Evolutionary conservation across 768 basidiomycete species (phyloP).

Genomic region (Coprinellus aureogranulatus): DNA sequence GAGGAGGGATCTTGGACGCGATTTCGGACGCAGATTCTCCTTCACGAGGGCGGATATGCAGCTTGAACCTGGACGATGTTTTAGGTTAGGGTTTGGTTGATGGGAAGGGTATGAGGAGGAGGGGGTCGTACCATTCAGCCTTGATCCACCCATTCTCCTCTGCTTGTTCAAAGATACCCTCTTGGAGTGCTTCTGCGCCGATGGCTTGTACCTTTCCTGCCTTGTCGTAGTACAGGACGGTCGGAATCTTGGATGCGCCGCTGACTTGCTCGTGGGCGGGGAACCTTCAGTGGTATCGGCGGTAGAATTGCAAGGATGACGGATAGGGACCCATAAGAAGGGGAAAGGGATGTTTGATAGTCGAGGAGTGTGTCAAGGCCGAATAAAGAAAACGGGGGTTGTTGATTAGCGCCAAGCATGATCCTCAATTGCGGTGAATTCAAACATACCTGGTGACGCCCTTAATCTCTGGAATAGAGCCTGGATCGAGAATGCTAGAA

Average conservation of each 20-base stretch:
- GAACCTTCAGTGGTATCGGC: slow-evolving; percentile 27
- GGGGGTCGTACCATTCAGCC: slow-evolving; percentile 42
- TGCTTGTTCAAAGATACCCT: slow-evolving; percentile 35
- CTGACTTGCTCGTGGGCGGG: slow-evolving; percentile 41
- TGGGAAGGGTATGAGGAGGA: neutral
- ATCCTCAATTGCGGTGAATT: too few relatives aligned
- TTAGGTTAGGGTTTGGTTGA: neutral
- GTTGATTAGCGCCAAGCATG: too few relatives aligned
- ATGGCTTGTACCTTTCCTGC: slow-evolving; percentile 34
- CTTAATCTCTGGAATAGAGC: slow-evolving; percentile 20
- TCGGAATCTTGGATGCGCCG: slow-evolving; percentile 46
- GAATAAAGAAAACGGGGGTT: too few relatives aligned
- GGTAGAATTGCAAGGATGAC: neutral
- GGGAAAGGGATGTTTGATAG: too few relatives aligned
- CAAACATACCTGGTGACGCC: slow-evolving; percentile 20
- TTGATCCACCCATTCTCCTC: slow-evolving; percentile 44
- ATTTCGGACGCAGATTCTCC: neutral
- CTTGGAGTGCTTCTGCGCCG: slow-evolving; percentile 43
- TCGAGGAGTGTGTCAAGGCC: too few relatives aligned
- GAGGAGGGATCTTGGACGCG: slow-evolving; percentile 6
- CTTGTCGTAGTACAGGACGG: slow-evolving; percentile 43
- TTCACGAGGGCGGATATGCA: slow-evolving; percentile 13
- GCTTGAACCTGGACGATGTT: slow-evolving; percentile 11
- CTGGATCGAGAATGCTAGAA: slow-evolving; percentile 38
- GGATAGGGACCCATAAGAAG: too few relatives aligned